These are phyloP conservation scores for Evansstolkia leycettana DNA, from an alignment of 495 filamentous ascomycete species.

Conservation along the genomic window DNA sequence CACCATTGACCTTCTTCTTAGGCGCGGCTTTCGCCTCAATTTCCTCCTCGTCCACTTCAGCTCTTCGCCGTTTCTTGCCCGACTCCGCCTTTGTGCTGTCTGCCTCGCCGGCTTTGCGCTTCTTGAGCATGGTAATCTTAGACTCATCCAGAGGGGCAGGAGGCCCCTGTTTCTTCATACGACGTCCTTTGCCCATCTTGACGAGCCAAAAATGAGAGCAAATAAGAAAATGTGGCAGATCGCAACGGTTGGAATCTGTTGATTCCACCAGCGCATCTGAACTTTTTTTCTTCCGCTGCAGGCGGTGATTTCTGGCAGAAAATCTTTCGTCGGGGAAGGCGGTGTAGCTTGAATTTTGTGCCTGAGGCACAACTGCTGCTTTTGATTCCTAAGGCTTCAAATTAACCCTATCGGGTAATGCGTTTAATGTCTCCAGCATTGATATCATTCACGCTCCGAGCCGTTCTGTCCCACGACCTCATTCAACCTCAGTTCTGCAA, in stretches of 20 bases:
- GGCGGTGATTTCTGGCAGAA: conserved; percentile 24
- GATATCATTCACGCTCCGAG: background rate
- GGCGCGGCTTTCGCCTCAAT: conserved; percentile 17
- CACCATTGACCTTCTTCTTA: conserved; percentile 35
- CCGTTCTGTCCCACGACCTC: background rate
- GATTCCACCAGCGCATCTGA: background rate
- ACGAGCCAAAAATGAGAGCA: conserved; percentile 11
- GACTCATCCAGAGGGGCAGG: conserved; percentile 73
- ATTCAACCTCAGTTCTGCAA: no score
- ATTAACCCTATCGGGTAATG: conserved; percentile 9
- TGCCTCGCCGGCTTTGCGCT: conserved; percentile 59
- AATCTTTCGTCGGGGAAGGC: conserved; percentile 11
- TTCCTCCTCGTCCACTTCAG: conserved; percentile 29
- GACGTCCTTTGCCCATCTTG: conserved; percentile 79
- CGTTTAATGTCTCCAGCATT: no score
- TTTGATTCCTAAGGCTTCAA: conserved; percentile 3
- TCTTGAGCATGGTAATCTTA: conserved; percentile 56
- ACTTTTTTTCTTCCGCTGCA: conserved; percentile 18
- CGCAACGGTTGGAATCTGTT: no score
- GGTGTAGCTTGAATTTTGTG: conserved; percentile 12
- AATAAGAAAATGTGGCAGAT: conserved; percentile 1
- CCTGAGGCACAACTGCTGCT: conserved; percentile 5
- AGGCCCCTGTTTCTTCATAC: conserved; percentile 90
- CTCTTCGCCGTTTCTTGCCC: conserved; percentile 59
- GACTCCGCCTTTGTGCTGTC: conserved; percentile 28